Base-by-base conservation (phyloP, 192 early-diverging fungal species). In the Coemansia sp. region DNA sequence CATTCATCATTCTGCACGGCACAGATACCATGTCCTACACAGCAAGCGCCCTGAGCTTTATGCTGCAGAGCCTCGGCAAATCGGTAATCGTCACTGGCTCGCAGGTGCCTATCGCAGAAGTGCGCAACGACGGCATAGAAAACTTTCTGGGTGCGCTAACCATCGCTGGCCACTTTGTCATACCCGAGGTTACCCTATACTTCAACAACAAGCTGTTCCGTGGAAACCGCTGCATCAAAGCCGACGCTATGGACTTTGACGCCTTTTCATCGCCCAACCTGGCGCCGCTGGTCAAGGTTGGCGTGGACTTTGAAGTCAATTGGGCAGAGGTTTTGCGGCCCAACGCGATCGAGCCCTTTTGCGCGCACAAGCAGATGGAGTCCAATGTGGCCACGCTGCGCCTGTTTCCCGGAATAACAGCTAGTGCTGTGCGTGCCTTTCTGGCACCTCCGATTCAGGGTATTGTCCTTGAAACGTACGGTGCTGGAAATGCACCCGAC, bases 71-170 rank as follows among this genome's bases (percentile, higher is more conserved):
- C 66, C 84, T 99, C 33, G 97, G 97, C 28, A 99, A 99, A 73
- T 92, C 96, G 17, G 95, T 99, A 31, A 97, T 99, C 67, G 75
- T 99, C 60, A 99, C 94, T 4, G 97, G 97, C 10, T 97, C 95
- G 18, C 97, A 99, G 77, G 93, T 99, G 6, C 97, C 97, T 0
- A 85, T 99, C 45, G 93, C 96, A 17, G 97, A 99, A 75, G 90
- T 99, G 32, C 87, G 97, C 50, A 99, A 96, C 79, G 97, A 99
- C 75, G 97, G 94, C 0, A 89, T 97, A 11, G 97, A 99, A 58
- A 99, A 99, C 75, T 84, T 99, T 20, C 75, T 99, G 2, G 94
- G 95, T 1, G 95, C 96, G 4, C 83, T 99, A 29, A 99, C 94
- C 2, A 96, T 99, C 66, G 97, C 97, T 12, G 94, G 97, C 0